Evolutionary conservation across 2,329 filamentous ascomycete genomes (phyloP).

Genomic region (Aureobasidium sp.): DNA sequence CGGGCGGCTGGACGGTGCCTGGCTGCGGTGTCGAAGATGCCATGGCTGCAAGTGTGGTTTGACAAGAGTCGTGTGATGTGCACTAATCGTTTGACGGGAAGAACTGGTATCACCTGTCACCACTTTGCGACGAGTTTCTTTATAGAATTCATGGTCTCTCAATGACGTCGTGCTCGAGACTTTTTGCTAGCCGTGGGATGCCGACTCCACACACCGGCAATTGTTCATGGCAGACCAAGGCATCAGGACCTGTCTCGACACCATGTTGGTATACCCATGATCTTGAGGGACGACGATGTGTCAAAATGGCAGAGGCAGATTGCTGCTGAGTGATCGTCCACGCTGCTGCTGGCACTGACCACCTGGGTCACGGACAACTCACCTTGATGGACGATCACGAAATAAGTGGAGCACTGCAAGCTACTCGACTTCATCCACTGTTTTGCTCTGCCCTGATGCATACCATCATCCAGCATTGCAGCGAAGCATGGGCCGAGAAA

Average conservation of each 20-base stretch:
- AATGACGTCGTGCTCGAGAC: neutral
- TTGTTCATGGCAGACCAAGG: neutral
- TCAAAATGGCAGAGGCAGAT: neutral
- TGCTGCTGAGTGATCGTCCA: neutral
- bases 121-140: neutral
- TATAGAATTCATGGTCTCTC: neutral
- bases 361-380: neutral
- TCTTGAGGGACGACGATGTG: neutral
- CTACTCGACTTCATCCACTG: neutral
- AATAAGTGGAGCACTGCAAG: conserved; percentile 1
- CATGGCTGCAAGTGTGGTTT: neutral
- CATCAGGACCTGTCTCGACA: too few relatives aligned
- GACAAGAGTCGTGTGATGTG: neutral
- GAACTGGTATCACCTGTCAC: neutral
- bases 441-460: neutral
- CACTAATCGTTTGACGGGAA: neutral
- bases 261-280: neutral
- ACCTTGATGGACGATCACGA: conserved; percentile 9
- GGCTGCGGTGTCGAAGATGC: conserved; percentile 7
- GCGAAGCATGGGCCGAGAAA: neutral
- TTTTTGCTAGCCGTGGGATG: neutral
- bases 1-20: conserved; percentile 5
- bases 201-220: neutral
- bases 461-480: neutral
- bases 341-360: neutral